Evolutionary conservation across 2,329 filamentous ascomycete genomes (phyloP).

Genomic region (Sporothrix variecibatus): DNA sequence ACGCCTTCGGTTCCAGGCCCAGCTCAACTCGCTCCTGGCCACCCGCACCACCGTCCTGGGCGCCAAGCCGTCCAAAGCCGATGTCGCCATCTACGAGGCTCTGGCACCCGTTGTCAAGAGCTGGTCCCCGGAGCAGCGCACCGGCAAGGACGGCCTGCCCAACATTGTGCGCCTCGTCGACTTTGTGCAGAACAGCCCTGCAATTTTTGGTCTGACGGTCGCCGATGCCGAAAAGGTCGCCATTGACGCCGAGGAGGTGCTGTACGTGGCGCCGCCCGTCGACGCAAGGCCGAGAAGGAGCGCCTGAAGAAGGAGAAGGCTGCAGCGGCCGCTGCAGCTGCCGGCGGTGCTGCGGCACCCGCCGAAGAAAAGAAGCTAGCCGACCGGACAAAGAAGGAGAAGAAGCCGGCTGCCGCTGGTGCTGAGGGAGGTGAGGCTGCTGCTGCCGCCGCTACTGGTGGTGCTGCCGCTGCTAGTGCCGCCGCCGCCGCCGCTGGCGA

Average conservation of each 20-base stretch:
- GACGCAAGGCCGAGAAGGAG: conserved; percentile 97
- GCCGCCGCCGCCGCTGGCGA: conserved; percentile 40
- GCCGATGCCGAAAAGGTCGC: conserved; percentile 72
- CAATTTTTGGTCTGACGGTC: conserved; percentile 70
- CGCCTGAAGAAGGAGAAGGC: conserved; percentile 95
- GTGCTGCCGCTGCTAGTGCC: conserved; percentile 34
- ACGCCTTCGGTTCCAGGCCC: conserved; percentile 63
- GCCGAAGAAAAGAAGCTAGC: conserved; percentile 53
- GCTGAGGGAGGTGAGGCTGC: conserved; percentile 37
- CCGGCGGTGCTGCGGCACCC: conserved; percentile 46
- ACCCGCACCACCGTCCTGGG: conserved; percentile 88
- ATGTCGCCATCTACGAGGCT: conserved; percentile 78
- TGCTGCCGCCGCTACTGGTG: conserved; percentile 26
- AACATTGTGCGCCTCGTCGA: conserved; percentile 90
- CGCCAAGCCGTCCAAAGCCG: conserved; percentile 83
- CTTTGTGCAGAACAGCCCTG: conserved; percentile 87
- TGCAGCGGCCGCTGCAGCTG: conserved; percentile 62
- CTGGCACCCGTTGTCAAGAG: conserved; percentile 73
- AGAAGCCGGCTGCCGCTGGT: conserved; percentile 42
- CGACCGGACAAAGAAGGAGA: conserved; percentile 62
- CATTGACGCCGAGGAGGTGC: conserved; percentile 76
- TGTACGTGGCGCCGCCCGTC: conserved; percentile 84
- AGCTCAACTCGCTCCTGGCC: conserved; percentile 83
- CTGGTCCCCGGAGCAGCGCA: conserved; percentile 85
- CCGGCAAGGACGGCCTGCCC: conserved; percentile 84